Conservation (phyloP, 1,139 yeast species). For the Spathaspora jeffriesii region DNA sequence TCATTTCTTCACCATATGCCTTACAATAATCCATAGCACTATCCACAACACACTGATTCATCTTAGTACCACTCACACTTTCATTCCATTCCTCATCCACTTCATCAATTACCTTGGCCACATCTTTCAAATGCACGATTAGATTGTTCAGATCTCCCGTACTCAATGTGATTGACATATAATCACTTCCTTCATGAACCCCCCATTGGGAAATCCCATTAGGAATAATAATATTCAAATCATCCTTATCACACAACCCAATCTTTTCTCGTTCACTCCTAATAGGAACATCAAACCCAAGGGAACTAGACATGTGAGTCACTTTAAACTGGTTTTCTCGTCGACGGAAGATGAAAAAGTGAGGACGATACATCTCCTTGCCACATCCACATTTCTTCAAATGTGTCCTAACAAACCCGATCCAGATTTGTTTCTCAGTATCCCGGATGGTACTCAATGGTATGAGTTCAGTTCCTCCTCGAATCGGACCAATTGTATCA, state of each 20-base stretch:
- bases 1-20: conserved; percentile 8
- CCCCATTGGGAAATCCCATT: conserved; percentile 39
- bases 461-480: conserved; percentile 40
- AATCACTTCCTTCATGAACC: conserved; percentile 20
- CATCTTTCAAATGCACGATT: conserved; percentile 18
- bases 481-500: conserved; percentile 29
- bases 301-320: conserved; percentile 33
- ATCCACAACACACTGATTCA: conserved; percentile 15
- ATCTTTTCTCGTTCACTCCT: conserved; percentile 10
- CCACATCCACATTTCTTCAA: conserved; percentile 39
- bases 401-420: conserved; percentile 41
- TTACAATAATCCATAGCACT: conserved; percentile 17
- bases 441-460: conserved; percentile 18
- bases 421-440: conserved; percentile 24
- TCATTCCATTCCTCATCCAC: not conserved
- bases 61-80: not conserved
- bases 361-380: conserved; percentile 35
- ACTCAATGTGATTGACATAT: conserved; percentile 31
- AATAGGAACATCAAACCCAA: conserved; percentile 33
- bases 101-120: conserved; percentile 5
- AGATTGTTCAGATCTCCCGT: conserved; percentile 37
- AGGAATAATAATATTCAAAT: conserved; percentile 35
- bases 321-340: conserved; percentile 23
- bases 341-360: conserved; percentile 26
- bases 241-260: conserved; percentile 23